Evolutionary conservation across 2,329 filamentous ascomycete genomes (phyloP).

Genomic region (Fusarium sp.): DNA sequence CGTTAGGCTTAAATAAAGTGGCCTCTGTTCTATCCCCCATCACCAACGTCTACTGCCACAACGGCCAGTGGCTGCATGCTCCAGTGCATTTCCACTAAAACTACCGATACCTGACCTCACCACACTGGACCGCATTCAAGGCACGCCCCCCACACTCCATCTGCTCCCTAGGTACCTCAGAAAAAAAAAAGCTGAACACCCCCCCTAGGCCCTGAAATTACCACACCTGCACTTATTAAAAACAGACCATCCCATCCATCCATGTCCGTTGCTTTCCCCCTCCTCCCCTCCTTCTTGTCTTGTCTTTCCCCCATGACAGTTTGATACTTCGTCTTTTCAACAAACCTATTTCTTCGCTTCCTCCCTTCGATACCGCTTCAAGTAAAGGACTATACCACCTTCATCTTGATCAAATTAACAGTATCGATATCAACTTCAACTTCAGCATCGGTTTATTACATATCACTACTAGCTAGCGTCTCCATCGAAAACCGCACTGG

Average conservation of each 20-base stretch:
- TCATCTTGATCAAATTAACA: conserved; percentile 15
- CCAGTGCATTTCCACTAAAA: conserved; percentile 27
- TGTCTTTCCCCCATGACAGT: conserved; percentile 42
- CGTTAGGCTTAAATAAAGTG: conserved; percentile 9
- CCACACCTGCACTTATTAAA: conserved; percentile 48
- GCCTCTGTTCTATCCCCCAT: neutral
- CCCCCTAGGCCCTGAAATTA: conserved; percentile 45
- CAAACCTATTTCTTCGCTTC: conserved; percentile 34
- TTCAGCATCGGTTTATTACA: conserved; percentile 20
- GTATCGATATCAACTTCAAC: conserved; percentile 6
- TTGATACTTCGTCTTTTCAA: conserved; percentile 41
- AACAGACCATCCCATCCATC: conserved; percentile 50
- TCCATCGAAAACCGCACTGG: conserved; percentile 36
- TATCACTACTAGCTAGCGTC: conserved; percentile 39
- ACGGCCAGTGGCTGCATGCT: conserved; percentile 29
- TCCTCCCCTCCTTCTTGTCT: conserved; percentile 48
- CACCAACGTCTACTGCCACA: conserved; percentile 20
- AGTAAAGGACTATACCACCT: conserved; percentile 24
- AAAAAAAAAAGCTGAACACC: conserved; percentile 33
- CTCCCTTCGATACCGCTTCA: conserved; percentile 30
- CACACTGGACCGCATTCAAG: conserved; percentile 11
- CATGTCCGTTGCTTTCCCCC: conserved; percentile 44
- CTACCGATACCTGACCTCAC: conserved; percentile 11
- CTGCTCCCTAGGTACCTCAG: conserved; percentile 10
- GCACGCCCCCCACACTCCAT: conserved; percentile 30